These are phyloP conservation scores for Lentinula novae-zelandiae DNA, from an alignment of 1,284 basidiomycete genomes.

Conservation along the genomic window DNA sequence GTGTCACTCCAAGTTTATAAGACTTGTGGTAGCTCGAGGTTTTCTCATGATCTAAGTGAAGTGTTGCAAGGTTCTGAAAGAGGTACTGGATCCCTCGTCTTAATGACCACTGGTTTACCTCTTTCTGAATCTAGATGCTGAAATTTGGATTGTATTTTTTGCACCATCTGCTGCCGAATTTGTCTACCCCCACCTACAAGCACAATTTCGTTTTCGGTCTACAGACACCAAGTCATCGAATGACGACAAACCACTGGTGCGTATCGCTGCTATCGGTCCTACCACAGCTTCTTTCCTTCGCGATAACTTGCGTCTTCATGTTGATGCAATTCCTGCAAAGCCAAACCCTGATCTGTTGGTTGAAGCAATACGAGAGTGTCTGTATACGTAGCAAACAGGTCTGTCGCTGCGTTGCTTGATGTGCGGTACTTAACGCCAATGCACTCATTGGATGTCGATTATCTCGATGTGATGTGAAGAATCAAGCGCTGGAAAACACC, in stretches of 20 bases:
- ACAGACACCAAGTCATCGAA: not conserved
- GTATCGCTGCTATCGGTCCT: slow-evolving; percentile 58
- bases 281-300: slow-evolving; percentile 37
- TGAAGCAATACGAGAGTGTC: slow-evolving; percentile 28
- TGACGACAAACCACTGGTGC: slow-evolving; percentile 8
- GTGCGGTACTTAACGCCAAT: not conserved
- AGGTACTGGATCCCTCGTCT: slow-evolving; percentile 5
- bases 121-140: not conserved
- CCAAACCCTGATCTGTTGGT: slow-evolving; percentile 54
- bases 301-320: slow-evolving; percentile 40
- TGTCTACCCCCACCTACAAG: slow-evolving; percentile 46
- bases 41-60: slow-evolving; percentile 41
- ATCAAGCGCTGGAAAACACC: not conserved
- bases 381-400: not conserved
- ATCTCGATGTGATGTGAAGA: not conserved
- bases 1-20: slow-evolving; percentile 61
- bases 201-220: slow-evolving; percentile 35
- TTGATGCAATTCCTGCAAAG: slow-evolving; percentile 51
- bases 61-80: slow-evolving; percentile 24
- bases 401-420: not conserved
- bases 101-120: not conserved
- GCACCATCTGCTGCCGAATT: slow-evolving; percentile 68
- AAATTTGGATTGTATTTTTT: slow-evolving; percentile 73
- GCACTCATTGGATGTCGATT: too few relatives aligned
- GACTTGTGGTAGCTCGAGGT: slow-evolving; percentile 42